phyloP scores from a whole-genome alignment of 2,329 filamentous ascomycete species.

The Epichloe gansuensis region DNA sequence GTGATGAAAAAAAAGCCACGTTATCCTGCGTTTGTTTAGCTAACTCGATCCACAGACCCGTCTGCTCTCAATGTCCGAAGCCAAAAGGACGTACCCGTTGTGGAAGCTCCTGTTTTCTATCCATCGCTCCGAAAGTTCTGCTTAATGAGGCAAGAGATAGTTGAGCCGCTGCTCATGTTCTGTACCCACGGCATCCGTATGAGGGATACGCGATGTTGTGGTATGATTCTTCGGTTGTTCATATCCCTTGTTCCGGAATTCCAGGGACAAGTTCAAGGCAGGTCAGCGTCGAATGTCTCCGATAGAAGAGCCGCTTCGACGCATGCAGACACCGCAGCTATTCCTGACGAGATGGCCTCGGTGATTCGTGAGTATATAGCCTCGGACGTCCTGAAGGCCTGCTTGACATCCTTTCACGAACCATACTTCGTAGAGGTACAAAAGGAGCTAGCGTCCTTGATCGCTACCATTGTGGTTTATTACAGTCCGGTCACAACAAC shows the following conservation, averaged over 20 bases:
- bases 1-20: constrained; percentile 12
- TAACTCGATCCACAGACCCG: constrained; percentile 3
- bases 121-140: constrained; percentile 71
- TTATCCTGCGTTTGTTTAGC: not conserved
- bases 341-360: constrained; percentile 41
- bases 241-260: constrained; percentile 78
- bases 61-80: not conserved
- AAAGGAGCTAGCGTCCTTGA: constrained; percentile 77
- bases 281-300: constrained; percentile 10
- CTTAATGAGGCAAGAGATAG: constrained; percentile 61
- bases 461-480: constrained; percentile 70
- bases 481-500: constrained; percentile 61
- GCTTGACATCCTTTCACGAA: constrained; percentile 83
- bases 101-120: constrained; percentile 20
- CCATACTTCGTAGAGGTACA: constrained; percentile 95
- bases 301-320: constrained; percentile 15
- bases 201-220: constrained; percentile 79
- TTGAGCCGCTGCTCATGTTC: constrained; percentile 84
- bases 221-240: constrained; percentile 75
- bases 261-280: constrained; percentile 16
- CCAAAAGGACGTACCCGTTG: not conserved
- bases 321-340: constrained; percentile 29
- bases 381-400: constrained; percentile 77
- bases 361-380: constrained; percentile 84
- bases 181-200: constrained; percentile 83